Percentiles rank a stretch among this genome's conserved stretches.
phyloP scores from a whole-genome alignment of 208 protist species.

The Acanthamoeba pearcei region DNA sequence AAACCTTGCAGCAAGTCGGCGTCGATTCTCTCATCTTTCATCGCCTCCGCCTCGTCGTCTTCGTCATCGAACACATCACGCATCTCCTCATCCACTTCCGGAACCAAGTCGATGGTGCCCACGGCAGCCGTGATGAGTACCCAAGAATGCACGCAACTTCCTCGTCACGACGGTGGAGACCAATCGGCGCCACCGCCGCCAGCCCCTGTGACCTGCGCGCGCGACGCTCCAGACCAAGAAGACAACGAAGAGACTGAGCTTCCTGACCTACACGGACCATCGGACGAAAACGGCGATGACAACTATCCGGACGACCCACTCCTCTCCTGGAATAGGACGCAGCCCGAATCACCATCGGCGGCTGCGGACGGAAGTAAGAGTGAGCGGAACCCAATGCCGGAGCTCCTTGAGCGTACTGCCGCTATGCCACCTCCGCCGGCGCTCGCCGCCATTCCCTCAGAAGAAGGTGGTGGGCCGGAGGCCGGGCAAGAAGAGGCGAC shows the following conservation, averaged over 20 bases:
- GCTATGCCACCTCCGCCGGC: no score
- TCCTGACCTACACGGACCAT: background rate
- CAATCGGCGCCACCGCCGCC: background rate
- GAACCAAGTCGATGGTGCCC: background rate
- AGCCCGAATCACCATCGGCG: no score
- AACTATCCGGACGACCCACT: background rate
- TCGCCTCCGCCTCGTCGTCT: background rate
- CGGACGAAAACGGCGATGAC: background rate
- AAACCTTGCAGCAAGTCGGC: conserved; percentile 24
- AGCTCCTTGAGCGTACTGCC: no score
- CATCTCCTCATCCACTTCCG: background rate
- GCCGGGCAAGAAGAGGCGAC: background rate
- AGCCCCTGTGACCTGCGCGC: background rate
- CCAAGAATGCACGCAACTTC: conserved; percentile 1
- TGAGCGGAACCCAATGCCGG: no score
- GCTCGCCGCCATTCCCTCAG: no score
- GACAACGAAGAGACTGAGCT: background rate
- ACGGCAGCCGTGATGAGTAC: background rate
- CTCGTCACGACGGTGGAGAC: background rate
- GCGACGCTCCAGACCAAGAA: background rate
- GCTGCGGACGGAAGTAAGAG: no score
- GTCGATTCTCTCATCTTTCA: conserved; percentile 8
- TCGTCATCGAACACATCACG: background rate
- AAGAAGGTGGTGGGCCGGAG: no score
- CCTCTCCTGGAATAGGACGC: background rate